phyloP scores from a whole-genome alignment of 2,329 filamentous ascomycete species.

The Lachnum nothofagi region DNA sequence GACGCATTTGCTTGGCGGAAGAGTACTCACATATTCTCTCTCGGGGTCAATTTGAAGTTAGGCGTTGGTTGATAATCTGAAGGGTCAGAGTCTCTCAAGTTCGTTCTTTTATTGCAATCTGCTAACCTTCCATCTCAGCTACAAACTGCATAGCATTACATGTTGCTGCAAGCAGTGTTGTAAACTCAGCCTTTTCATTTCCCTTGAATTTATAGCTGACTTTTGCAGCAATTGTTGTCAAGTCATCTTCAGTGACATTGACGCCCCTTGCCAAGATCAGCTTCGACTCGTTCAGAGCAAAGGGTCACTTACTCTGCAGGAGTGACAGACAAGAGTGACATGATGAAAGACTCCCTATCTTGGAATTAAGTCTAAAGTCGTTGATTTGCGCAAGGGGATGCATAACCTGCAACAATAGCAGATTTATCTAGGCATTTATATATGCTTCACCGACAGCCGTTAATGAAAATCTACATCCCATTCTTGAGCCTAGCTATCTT shows the following conservation, averaged over 20 bases:
- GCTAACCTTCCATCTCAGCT: slow-evolving; percentile 19
- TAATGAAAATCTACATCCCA: background rate
- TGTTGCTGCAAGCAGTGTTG: slow-evolving; percentile 19
- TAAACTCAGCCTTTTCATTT: slow-evolving; percentile 19
- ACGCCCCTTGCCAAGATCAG: slow-evolving; percentile 12
- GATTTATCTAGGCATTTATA: background rate
- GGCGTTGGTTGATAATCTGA: slow-evolving; percentile 22
- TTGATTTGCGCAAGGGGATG: background rate
- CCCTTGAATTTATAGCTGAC: slow-evolving; percentile 20
- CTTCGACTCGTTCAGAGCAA: background rate
- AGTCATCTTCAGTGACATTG: slow-evolving; percentile 18
- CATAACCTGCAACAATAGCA: background rate
- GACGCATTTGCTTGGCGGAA: background rate
- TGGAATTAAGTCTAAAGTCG: too few species aligned
- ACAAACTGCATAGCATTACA: slow-evolving; percentile 23
- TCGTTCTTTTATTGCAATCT: background rate
- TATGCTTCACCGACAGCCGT: background rate
- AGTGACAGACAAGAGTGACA: slow-evolving; percentile 22
- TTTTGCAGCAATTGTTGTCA: slow-evolving; percentile 15
- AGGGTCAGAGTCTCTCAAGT: background rate
- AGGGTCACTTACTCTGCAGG: slow-evolving; percentile 13
- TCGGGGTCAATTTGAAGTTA: slow-evolving; percentile 9
- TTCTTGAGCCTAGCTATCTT: slow-evolving; percentile 5
- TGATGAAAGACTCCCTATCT: slow-evolving; percentile 7
- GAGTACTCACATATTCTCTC: slow-evolving; percentile 16